Evolutionary conservation across 257 asterid species (phyloP).

Genomic region (Cynanchum wilfordii): DNA sequence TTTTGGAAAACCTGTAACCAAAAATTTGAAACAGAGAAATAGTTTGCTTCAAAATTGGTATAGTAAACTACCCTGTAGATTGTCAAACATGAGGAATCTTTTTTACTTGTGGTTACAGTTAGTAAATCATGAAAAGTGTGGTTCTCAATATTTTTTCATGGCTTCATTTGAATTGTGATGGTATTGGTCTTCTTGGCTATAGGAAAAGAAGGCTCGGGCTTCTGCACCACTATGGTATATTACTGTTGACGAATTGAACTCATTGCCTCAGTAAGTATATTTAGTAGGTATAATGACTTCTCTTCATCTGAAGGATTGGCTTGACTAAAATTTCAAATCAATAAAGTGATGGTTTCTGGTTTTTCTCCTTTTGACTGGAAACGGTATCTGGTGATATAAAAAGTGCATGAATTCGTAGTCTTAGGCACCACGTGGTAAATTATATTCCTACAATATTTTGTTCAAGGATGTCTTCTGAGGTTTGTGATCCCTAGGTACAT

Average conservation of each 20-base stretch:
- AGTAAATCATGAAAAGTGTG: conserved; percentile 1
- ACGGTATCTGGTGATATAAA: neutral
- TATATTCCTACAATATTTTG: neutral
- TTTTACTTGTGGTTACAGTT: neutral
- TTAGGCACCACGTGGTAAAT: neutral
- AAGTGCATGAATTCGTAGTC: neutral
- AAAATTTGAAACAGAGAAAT: neutral
- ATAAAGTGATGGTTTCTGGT: neutral
- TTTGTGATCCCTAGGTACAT: conserved; percentile 60
- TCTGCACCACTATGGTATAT: conserved; percentile 76
- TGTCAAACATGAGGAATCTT: neutral
- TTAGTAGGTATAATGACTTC: neutral
- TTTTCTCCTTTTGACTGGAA: neutral
- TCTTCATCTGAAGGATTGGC: neutral
- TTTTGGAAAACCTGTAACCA: neutral
- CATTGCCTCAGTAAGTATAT: conserved; percentile 75
- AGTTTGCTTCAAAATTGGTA: neutral
- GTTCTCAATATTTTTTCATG: neutral
- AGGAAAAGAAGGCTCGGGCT: conserved; percentile 76
- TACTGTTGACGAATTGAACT: conserved; percentile 66
- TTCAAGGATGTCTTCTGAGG: conserved; percentile 9
- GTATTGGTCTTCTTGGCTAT: conserved; percentile 10
- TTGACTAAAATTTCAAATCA: neutral
- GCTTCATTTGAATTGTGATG: neutral
- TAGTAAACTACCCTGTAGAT: neutral